Conservation (phyloP, 2,329 filamentous ascomycete genomes). For the Sporothrix inflata region DNA sequence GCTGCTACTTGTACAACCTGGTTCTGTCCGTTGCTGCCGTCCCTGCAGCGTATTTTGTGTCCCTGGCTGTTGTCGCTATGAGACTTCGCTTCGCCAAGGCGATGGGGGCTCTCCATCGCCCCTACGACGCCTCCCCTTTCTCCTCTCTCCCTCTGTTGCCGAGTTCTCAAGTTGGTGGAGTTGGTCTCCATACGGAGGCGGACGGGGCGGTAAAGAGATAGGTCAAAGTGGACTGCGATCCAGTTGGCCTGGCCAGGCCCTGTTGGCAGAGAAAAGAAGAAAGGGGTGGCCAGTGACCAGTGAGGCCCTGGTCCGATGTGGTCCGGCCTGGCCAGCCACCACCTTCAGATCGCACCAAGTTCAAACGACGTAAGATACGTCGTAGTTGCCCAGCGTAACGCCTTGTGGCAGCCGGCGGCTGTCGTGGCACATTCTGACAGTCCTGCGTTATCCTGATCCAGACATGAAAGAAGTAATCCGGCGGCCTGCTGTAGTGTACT, state of each 20-base stretch:
- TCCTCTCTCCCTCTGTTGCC: not conserved
- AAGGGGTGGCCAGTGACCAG: not conserved
- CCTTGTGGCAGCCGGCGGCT: conserved; percentile 1
- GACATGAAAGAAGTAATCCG: not conserved
- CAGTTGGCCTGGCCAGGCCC: not conserved
- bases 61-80: not conserved
- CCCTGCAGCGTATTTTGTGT: conserved; percentile 10
- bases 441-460: not conserved
- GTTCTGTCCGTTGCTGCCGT: not conserved
- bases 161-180: conserved; percentile 14
- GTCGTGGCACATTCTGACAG: not conserved
- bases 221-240: not conserved
- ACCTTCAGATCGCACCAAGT: not conserved
- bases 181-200: not conserved
- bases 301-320: not conserved
- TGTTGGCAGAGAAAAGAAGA: not conserved
- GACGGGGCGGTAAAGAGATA: not conserved
- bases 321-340: conserved; percentile 17
- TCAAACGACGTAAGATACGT: too few species aligned
- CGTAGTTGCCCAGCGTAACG: not conserved
- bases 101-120: too few species aligned
- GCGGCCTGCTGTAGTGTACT: not conserved
- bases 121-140: not conserved
- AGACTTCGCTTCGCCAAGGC: too few species aligned
- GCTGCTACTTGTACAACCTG: too few species aligned